Conservation (phyloP, 208 protist genomes). For the Trypanosoma cruzi region DNA sequence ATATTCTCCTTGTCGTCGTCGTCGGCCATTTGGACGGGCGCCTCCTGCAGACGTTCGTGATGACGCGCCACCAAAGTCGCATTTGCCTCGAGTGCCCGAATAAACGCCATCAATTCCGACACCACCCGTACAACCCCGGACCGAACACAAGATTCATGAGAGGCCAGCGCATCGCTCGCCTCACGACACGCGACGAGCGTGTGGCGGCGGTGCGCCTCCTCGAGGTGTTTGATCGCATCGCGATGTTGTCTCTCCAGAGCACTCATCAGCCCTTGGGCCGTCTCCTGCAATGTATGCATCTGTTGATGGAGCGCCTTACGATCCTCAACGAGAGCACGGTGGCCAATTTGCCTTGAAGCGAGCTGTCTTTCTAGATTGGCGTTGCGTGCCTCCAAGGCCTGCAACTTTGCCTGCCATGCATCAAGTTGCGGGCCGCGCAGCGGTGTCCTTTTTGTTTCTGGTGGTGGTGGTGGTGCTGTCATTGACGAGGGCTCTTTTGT, state of each 20-base stretch:
- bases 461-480: not conserved
- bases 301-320: conserved; percentile 9
- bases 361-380: conserved; percentile 5
- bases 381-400: not conserved
- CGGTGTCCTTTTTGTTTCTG: not conserved
- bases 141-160: not conserved
- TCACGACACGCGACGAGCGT: not conserved
- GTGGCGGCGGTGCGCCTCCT: conserved; percentile 10
- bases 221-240: conserved; percentile 19
- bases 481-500: not conserved
- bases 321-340: conserved; percentile 13
- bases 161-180: not conserved
- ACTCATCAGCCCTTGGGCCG: not conserved
- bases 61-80: not conserved
- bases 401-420: not conserved
- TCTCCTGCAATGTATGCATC: conserved; percentile 1
- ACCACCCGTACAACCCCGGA: conserved; percentile 17
- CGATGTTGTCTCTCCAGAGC: conserved; percentile 16
- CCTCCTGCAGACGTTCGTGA: not conserved
- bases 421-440: not conserved
- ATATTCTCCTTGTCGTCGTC: conserved; percentile 21
- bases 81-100: conserved; percentile 18
- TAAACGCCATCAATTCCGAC: conserved; percentile 25
- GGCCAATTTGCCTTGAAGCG: not conserved
- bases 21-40: not conserved